These are phyloP conservation scores for Chamaecyparis obtusa DNA, from an alignment of 75 land plant genomes.

Conservation along the genomic window DNA sequence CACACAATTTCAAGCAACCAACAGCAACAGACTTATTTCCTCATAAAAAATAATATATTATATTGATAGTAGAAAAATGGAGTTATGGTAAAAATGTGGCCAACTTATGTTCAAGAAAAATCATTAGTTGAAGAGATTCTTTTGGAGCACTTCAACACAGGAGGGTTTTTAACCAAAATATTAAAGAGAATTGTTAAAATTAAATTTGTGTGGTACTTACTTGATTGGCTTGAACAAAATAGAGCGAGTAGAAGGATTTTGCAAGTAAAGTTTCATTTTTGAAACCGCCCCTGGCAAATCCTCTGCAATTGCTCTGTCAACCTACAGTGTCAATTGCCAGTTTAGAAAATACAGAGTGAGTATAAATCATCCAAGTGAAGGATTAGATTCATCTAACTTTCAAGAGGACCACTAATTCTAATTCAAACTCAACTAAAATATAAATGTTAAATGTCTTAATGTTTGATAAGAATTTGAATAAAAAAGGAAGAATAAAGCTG, in stretches of 20 bases:
- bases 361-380: not conserved
- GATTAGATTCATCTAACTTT: not conserved
- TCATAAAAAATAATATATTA: too few relatives aligned
- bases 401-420: not conserved
- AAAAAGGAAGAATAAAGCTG: not conserved
- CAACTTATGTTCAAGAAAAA: too few relatives aligned
- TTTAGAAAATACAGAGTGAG: not conserved
- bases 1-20: not conserved
- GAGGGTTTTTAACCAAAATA: not conserved
- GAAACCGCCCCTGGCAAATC: slow-evolving; percentile 69
- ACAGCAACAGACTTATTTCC: not conserved
- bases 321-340: slow-evolving; percentile 30
- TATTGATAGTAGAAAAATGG: too few relatives aligned
- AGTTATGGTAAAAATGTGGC: too few relatives aligned
- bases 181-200: not conserved
- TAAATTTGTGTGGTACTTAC: slow-evolving; percentile 32
- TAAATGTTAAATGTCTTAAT: not conserved
- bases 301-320: slow-evolving; percentile 54
- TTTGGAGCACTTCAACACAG: too few relatives aligned
- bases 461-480: not conserved
- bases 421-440: slow-evolving; percentile 3
- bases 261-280: slow-evolving; percentile 89
- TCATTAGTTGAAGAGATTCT: too few relatives aligned
- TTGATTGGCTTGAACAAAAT: slow-evolving; percentile 94
- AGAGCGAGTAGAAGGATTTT: slow-evolving; percentile 79